Base-by-base conservation (phyloP, 169 alveolate species). In the Babesia bovis region DNA sequence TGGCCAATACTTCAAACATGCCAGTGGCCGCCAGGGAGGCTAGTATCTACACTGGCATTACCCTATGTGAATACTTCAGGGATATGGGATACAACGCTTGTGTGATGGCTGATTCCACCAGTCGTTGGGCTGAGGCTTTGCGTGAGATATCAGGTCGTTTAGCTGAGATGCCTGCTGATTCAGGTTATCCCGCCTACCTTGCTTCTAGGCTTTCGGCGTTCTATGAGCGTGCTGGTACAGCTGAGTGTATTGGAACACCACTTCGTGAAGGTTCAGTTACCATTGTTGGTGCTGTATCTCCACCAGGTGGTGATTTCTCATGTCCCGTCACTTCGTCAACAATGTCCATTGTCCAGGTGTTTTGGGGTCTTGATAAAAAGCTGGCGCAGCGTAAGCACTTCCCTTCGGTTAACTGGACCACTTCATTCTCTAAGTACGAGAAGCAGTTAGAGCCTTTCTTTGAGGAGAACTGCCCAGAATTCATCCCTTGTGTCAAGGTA, bases 11-110 rank as follows among this genome's bases (percentile, higher is more conserved):
- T 26, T 97, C 99, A 17, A 98, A 98, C 91, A 98, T 98, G 99
- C 99, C 99, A 15, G 99, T 98, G 79, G 99, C 99, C 15, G 99
- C 99, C 25, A 95, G 99, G 90, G 99, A 98, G 89, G 99, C 99
- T 49, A 95, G 99, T 36, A 95, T 96, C 57, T 97, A 96, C 83
- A 96, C 99, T 3, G 99, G 99, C 30, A 97, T 98, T 69, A 96
- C 99, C 17, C 88, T 97, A 13, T 97, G 99, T 33, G 99, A 98
- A 89, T 98, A 98, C 92, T 97, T 97, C 93, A 93, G 99, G 67
- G 99, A 98, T 83, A 96, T 96, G 99, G 99, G 99, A 38, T 94
- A 88, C 89, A 91, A 96, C 75, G 98, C 97, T 13, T 87, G 98
- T 58, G 96, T 98, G 99, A 98, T 98, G 99, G 99, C 99, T 38